Base-by-base conservation (phyloP, 176 grass and related monocot genomes). In the Eragrostis curvula region DNA sequence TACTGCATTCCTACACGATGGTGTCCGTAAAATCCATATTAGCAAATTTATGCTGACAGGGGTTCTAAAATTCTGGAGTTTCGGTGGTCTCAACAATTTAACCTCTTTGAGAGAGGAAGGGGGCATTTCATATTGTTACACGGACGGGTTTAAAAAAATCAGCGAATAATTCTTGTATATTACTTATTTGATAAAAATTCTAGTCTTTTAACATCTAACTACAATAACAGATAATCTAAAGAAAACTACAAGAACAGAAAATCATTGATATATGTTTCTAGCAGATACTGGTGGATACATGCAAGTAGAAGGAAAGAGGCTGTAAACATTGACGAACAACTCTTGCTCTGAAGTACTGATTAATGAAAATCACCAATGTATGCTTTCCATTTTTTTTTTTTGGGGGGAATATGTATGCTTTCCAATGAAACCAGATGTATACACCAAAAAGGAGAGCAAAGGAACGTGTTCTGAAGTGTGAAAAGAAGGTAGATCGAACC, bases 401-500 rank as follows among this genome's bases (percentile, higher is more conserved):
- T n/a, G n/a, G n/a, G n/a, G n/a, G n/a, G n/a, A n/a, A n/a, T n/a
- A n/a, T n/a, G n/a, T n/a, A n/a, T n/a, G n/a, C n/a, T 42, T 82
- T 71, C 18, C 73, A 69, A 60, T 63, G 48, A 23, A 75, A 62
- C 29, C 29, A 79, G 76, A 36, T 64, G 32, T 47, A 73, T 36
- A 59, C 36, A 17, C 6, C 12, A 56, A 53, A 61, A 65, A 28
- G 9, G 39, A 59, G 11, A 32, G 16, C 30, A 79, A 73, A 23
- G 46, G 46, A 39, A 52, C 52, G 17, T 44, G 11, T 15, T 15
- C 9, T 74, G 12, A 39, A 80, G 42, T 39, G n/a, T 79, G 66
- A 65, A 32, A 1, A 8, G 11, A 36, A 64, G 9, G 24, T 66
- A 64, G 52, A 81, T 75, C 42, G 49, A 13, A 63, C 23, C 72